Evolutionary conservation across 352 stramenopile genomes (phyloP).

Genomic region (Phytophthora crassamura): DNA sequence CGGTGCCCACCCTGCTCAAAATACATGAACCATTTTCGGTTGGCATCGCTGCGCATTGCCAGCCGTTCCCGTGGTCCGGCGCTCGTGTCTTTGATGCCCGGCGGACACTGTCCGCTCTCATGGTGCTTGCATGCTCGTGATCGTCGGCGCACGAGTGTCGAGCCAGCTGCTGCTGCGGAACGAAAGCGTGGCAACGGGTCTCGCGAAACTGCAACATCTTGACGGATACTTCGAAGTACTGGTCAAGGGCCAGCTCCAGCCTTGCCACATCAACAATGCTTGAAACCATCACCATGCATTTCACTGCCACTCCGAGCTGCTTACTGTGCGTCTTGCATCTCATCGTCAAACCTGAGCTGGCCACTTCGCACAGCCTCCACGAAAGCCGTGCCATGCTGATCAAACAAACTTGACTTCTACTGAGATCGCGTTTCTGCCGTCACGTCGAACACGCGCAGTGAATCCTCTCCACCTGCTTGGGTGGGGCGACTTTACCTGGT

Average conservation of each 20-base stretch:
- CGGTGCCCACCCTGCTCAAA: too few relatives aligned
- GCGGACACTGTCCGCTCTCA: conserved; percentile 10
- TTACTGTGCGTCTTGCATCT: too few relatives aligned
- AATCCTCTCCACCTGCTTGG: conserved; percentile 10
- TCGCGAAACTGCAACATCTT: conserved; percentile 4
- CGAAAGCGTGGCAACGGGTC: conserved; percentile 10
- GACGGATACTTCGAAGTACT: too few relatives aligned
- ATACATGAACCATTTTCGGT: too few relatives aligned
- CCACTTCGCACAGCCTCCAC: too few relatives aligned
- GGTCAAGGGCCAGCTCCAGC: too few relatives aligned
- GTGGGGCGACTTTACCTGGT: conserved; percentile 16
- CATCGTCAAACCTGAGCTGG: too few relatives aligned
- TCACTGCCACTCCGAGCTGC: too few relatives aligned
- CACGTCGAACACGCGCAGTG: background rate
- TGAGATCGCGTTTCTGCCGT: conserved; percentile 2
- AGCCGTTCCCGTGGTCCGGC: background rate
- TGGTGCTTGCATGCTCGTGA: conserved; percentile 8
- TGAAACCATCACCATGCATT: too few relatives aligned
- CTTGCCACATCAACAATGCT: too few relatives aligned
- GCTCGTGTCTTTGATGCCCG: conserved; percentile 29
- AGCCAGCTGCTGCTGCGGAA: conserved; percentile 17
- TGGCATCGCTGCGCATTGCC: too few relatives aligned
- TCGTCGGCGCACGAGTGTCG: conserved; percentile 6
- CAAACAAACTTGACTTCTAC: conserved; percentile 4
- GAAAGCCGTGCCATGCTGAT: too few relatives aligned